Conservation (phyloP, 108 stramenopile genomes). For the Skeletonema menzelii region DNA sequence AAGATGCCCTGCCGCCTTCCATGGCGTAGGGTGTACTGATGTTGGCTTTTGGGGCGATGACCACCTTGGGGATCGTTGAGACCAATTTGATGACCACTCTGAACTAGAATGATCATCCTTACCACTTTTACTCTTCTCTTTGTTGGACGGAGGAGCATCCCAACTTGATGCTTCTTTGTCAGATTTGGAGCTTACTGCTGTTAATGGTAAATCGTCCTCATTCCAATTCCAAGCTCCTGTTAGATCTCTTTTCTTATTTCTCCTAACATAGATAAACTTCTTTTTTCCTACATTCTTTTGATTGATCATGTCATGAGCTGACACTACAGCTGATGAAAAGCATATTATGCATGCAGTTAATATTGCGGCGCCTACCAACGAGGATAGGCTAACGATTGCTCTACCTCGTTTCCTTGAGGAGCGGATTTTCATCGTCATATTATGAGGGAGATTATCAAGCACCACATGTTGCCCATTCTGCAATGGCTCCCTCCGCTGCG, state of each 20-base stretch:
- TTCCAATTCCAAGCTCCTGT: constrained; percentile 1
- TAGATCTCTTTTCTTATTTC: background rate
- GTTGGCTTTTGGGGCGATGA: background rate
- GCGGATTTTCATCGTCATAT: background rate
- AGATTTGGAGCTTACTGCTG: background rate
- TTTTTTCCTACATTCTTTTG: background rate
- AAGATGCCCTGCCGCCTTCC: background rate
- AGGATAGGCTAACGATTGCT: background rate
- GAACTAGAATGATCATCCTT: background rate
- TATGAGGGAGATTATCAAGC: background rate
- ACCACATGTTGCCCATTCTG: background rate
- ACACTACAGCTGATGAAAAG: background rate
- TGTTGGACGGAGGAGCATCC: background rate
- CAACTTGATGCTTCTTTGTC: background rate
- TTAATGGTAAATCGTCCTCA: background rate
- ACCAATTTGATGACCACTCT: background rate
- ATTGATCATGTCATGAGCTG: background rate
- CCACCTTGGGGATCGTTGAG: background rate
- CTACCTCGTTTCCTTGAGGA: background rate
- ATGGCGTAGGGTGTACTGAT: background rate
- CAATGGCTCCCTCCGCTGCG: background rate
- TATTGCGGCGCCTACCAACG: background rate
- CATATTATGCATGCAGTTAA: background rate
- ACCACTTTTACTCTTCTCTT: background rate
- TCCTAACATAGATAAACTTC: background rate